Evolutionary conservation across 2,329 filamentous ascomycete species (phyloP), one percentile per base, ranked within the genome.

Genomic region (Cladophialophora chaetospira): DNA sequence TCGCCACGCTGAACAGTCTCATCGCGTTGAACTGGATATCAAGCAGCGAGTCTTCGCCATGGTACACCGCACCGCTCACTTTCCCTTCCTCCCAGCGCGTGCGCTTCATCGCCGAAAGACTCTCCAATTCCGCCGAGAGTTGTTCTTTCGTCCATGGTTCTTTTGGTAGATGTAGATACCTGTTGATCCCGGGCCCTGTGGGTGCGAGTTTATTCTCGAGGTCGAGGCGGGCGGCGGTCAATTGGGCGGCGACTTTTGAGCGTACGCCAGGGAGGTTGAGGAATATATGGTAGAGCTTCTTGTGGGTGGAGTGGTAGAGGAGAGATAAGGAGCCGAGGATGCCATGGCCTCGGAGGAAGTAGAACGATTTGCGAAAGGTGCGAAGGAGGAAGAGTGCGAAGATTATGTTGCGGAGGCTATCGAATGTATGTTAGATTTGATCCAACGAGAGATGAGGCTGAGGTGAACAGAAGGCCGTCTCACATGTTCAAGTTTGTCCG

Each of bases 71-170:
- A 26, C 94, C 94, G 38, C 89, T 95, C 53, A 99, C 94, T 63
- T 85, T 87, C 6, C 94, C 94, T 72, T 97, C 93, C 75, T 99
- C 94, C 94, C 94, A 99, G 63, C 88, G 84, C 2, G 92, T 96
- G 74, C 97, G 94, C 67, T 97, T 88, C 88, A 99, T 89, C 46
- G 81, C 85, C 13, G 87, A 86, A 64, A 99, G 79, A 64, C 85
- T 83, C 58, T 87, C 83, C 60, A 99, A 82, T 78, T 97, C 93
- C 58, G 84, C 83, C 65, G 86, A 84, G 38, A 99, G 82, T 61
- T 86, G 84, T 15, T 97, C 91, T 38, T 87, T 80, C 23, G 83
- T 81, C 87, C 92, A 89, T 70, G 92, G 93, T 69, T 93, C 85
- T 71, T 88, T 88, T 3, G 94, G 94, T 13, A 99, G 79, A 4